Evolutionary conservation across 1,139 yeast species (phyloP), one percentile per base, ranked within the genome.

Genomic region (Geotrichum candidum): DNA sequence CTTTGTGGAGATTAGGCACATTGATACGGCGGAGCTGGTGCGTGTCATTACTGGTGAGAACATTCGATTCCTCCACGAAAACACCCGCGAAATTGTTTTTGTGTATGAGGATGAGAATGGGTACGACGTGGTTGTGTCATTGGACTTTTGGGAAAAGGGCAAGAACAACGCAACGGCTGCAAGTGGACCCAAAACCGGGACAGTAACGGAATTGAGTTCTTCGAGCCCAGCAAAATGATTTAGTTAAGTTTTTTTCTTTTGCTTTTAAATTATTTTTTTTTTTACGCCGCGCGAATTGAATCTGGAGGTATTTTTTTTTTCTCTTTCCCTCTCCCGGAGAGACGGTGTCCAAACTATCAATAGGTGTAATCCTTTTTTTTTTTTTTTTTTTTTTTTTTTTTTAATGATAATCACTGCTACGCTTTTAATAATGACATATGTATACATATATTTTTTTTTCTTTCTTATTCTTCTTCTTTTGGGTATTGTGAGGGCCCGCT

Each of bases 101-200:
- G 97, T 91, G 0, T 90, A 92, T 72, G 98, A 92, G 72, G 88
- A 87, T 68, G 96, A 89, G 67, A 83, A 84, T 65, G 98, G 98
- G 2, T 86, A 83, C 69, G 98, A 94, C 72, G 92, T 91, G 61
- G 94, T 94, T 67, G 95, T 94, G 1, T 86, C 95, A 57, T 80
- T 94, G 65, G 97, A 92, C 76, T 94, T 94, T 75, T 90, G 90
- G 90, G 88, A 81, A 56, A 70, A 68, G 58, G 53, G 55, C 35
- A 60, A 60, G 45, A 46, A 46, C 38, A 58, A 53, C 38, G 50
- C 54, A 11, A 31, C 50, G 15, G 52, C 45, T 10, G 51, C 51
- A 23, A 41, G 50, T n/a, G 46, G 46, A 15, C 15, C 46, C 5
- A 41, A 41, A n/a, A 41, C 46, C 7, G 23, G 35, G 25, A 41